Evolutionary conservation across 768 basidiomycete genomes (phyloP).

Genomic region (Auricularia cornea): DNA sequence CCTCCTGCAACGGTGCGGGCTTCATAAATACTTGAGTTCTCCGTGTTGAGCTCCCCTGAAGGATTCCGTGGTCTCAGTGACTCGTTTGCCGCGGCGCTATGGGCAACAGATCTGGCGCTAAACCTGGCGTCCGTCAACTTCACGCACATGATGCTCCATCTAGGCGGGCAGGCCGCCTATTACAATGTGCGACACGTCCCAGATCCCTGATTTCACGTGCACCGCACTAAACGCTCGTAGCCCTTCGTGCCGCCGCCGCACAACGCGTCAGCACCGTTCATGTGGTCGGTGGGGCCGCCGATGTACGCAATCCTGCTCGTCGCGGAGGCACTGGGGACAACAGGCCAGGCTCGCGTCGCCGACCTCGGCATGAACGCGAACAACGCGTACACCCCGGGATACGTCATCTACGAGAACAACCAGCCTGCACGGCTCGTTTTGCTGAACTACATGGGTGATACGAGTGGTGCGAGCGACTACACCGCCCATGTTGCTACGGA

Average conservation of each 20-base stretch:
- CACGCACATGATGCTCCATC: constrained; percentile 41
- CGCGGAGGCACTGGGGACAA: constrained; percentile 61
- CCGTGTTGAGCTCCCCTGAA: too few species aligned
- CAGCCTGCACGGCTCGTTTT: constrained; percentile 52
- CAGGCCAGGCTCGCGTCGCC: constrained; percentile 54
- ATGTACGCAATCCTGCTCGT: constrained; percentile 69
- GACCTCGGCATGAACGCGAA: constrained; percentile 50
- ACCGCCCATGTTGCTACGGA: constrained; percentile 42
- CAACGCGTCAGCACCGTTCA: constrained; percentile 45
- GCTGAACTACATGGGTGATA: constrained; percentile 65
- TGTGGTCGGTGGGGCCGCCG: constrained; percentile 69
- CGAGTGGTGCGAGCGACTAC: constrained; percentile 45
- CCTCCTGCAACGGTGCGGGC: constrained; percentile 34
- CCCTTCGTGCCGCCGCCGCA: constrained; percentile 41
- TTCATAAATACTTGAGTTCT: too few species aligned
- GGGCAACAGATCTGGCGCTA: constrained; percentile 53
- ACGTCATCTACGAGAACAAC: constrained; percentile 70
- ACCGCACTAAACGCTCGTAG: constrained; percentile 8
- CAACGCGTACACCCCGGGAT: constrained; percentile 51
- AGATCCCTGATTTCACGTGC: too few species aligned
- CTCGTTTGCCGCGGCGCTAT: constrained; percentile 50
- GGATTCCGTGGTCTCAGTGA: constrained; percentile 46
- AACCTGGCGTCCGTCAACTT: constrained; percentile 51
- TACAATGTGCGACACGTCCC: constrained; percentile 51
- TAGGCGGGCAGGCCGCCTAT: constrained; percentile 55